These are phyloP conservation scores for Isatis lusitanica DNA, from an alignment of 441 rosid species.

Conservation along the genomic window DNA sequence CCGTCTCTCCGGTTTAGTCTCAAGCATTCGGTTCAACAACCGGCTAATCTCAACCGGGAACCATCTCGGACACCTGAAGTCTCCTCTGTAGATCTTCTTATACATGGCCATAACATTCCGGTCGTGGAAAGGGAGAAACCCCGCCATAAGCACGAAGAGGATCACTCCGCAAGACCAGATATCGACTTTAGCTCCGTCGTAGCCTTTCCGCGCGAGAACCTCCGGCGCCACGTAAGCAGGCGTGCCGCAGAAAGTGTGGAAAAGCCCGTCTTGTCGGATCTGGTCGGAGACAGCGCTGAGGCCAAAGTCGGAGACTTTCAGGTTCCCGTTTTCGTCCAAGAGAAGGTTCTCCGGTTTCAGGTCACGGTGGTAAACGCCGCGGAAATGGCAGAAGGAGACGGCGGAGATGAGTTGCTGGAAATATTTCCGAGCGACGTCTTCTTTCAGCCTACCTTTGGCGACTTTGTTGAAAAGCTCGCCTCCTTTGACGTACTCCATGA, in stretches of 20 bases:
- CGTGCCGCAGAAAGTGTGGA: slow-evolving; percentile 90
- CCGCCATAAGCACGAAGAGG: slow-evolving; percentile 83
- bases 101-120: slow-evolving; percentile 83
- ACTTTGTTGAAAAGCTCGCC: slow-evolving; percentile 86
- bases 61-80: slow-evolving; percentile 83
- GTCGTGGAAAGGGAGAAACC: slow-evolving; percentile 78
- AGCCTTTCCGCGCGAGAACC: slow-evolving; percentile 77
- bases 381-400: slow-evolving; percentile 74
- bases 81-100: slow-evolving; percentile 78
- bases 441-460: slow-evolving; percentile 74
- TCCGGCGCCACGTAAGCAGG: slow-evolving; percentile 96
- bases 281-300: slow-evolving; percentile 84
- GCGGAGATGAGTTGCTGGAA: slow-evolving; percentile 84
- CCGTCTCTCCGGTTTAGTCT: slow-evolving; percentile 68
- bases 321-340: slow-evolving; percentile 66
- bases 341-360: slow-evolving; percentile 83
- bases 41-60: slow-evolving; percentile 66
- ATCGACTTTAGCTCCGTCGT: slow-evolving; percentile 83
- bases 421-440: slow-evolving; percentile 67
- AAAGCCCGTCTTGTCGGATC: slow-evolving; percentile 78
- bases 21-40: slow-evolving; percentile 53
- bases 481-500: slow-evolving; percentile 87
- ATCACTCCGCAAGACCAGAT: slow-evolving; percentile 92
- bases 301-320: slow-evolving; percentile 86
- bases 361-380: slow-evolving; percentile 90